Percentiles rank a stretch among this genome's conserved stretches.
These are phyloP conservation scores for Hypomontagnella submonticulosa DNA, from an alignment of 495 filamentous ascomycete species.

Conservation along the genomic window DNA sequence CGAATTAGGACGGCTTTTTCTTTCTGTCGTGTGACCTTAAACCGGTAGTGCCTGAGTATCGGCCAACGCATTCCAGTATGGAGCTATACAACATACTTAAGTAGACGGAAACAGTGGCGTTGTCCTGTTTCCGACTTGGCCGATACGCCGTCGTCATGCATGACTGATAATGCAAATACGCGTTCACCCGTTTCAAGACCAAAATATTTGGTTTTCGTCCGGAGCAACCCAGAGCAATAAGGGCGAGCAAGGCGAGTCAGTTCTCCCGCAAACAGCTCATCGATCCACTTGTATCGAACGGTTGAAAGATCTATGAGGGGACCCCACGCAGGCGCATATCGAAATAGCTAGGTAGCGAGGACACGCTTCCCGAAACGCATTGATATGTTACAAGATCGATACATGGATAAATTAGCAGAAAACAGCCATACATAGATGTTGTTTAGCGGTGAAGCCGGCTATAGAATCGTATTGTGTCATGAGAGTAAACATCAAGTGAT, in stretches of 20 bases:
- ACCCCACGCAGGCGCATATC: slow-evolving; percentile 33
- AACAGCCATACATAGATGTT: slow-evolving; percentile 6
- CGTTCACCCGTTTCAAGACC: slow-evolving; percentile 40
- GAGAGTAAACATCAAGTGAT: no score
- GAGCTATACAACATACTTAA: slow-evolving; percentile 19
- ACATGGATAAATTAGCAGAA: slow-evolving; percentile 28
- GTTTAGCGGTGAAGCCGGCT: slow-evolving; percentile 31
- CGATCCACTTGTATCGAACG: slow-evolving; percentile 17
- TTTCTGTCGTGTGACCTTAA: slow-evolving; percentile 41
- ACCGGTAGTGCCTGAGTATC: slow-evolving; percentile 35
- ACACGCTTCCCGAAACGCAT: slow-evolving; percentile 37
- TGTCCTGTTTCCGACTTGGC: slow-evolving; percentile 33
- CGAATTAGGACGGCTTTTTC: slow-evolving; percentile 24
- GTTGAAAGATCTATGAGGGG: slow-evolving; percentile 17
- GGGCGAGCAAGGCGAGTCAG: slow-evolving; percentile 36
- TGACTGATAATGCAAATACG: slow-evolving; percentile 39
- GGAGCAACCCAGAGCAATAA: slow-evolving; percentile 29
- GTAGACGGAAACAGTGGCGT: slow-evolving; percentile 35
- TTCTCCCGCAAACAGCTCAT: slow-evolving; percentile 19
- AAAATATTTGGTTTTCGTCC: slow-evolving; percentile 36
- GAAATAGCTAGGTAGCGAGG: slow-evolving; percentile 1
- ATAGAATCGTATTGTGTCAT: slow-evolving; percentile 4
- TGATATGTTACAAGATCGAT: slow-evolving; percentile 31
- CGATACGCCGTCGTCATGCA: slow-evolving; percentile 36
- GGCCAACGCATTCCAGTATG: slow-evolving; percentile 34